These are phyloP conservation scores for Verbascum thapsus DNA, from an alignment of 257 asterid genomes.

Conservation along the genomic window DNA sequence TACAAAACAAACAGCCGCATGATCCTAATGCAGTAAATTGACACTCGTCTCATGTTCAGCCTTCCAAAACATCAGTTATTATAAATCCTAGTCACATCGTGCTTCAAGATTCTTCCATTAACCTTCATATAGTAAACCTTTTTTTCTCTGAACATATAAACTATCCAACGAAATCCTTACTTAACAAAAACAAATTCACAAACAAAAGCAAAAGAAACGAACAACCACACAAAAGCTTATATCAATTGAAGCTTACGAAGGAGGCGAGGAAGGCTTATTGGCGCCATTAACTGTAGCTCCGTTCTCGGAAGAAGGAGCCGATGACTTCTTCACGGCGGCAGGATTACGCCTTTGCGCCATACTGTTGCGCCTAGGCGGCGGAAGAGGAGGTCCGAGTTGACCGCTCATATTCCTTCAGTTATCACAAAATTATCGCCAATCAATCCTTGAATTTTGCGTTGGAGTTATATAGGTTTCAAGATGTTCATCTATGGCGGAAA, in stretches of 20 bases:
- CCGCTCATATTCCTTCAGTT: slow-evolving; percentile 32
- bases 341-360: slow-evolving; percentile 33
- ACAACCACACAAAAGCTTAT: not conserved
- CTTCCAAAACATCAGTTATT: not conserved
- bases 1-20: not conserved
- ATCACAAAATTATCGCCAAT: not conserved
- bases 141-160: not conserved
- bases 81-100: not conserved
- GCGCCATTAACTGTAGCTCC: slow-evolving; percentile 32
- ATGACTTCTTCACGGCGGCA: slow-evolving; percentile 28
- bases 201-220: not conserved
- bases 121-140: not conserved
- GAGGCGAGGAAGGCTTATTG: slow-evolving; percentile 37
- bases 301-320: slow-evolving; percentile 32
- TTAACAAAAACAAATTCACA: not conserved
- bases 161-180: not conserved
- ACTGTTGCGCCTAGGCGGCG: slow-evolving; percentile 35
- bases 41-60: not conserved
- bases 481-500: too few relatives aligned
- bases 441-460: not conserved
- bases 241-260: slow-evolving; percentile 28
- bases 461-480: not conserved
- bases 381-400: slow-evolving; percentile 30
- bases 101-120: not conserved
- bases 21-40: not conserved